Evolutionary conservation across 768 basidiomycete genomes (phyloP).

Genomic region (Termitomyces sp.): DNA sequence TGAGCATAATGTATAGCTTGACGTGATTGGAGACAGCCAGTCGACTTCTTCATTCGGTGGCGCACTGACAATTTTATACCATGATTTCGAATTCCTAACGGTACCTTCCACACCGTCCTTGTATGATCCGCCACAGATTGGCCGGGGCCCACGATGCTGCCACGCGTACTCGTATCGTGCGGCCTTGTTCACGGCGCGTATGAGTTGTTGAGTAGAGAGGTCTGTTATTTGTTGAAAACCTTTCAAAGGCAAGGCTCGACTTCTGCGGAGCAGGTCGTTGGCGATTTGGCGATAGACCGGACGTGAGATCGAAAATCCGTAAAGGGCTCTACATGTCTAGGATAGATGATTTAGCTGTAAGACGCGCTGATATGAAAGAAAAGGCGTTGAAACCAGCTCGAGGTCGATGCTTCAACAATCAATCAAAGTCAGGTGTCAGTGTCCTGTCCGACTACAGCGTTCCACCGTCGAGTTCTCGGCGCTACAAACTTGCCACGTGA

Average conservation of each 20-base stretch:
- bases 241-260: slow-evolving; percentile 64
- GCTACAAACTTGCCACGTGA: not conserved
- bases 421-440: not conserved
- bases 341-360: slow-evolving; percentile 8
- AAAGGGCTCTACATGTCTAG: slow-evolving; percentile 62
- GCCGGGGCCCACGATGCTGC: slow-evolving; percentile 55
- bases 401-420: not conserved
- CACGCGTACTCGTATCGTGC: slow-evolving; percentile 60
- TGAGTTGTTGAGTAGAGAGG: slow-evolving; percentile 58
- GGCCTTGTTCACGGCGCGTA: slow-evolving; percentile 62
- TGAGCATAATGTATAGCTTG: slow-evolving; percentile 72
- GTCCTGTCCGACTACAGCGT: not conserved
- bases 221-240: slow-evolving; percentile 70
- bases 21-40: slow-evolving; percentile 76
- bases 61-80: slow-evolving; percentile 69
- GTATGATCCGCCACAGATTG: slow-evolving; percentile 32
- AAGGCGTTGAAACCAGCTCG: not conserved
- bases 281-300: slow-evolving; percentile 69
- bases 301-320: slow-evolving; percentile 59
- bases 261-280: slow-evolving; percentile 56
- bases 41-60: slow-evolving; percentile 70
- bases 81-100: slow-evolving; percentile 23
- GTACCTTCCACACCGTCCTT: slow-evolving; percentile 24
- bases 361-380: not conserved
- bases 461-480: not conserved